Conservation (phyloP, 352 stramenopile genomes). For the Globisporangium yorkense region DNA sequence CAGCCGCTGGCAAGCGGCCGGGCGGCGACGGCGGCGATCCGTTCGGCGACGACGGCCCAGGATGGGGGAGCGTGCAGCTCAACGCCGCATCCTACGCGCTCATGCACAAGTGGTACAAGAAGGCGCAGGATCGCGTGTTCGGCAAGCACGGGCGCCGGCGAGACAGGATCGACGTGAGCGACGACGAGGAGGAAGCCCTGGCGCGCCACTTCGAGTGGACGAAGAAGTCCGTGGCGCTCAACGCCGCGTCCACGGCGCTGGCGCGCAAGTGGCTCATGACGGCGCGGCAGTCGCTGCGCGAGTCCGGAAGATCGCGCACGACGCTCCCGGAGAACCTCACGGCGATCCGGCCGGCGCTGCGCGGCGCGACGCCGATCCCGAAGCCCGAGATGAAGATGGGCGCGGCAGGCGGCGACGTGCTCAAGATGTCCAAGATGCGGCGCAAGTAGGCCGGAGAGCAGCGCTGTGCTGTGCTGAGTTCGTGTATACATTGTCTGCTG, state of each 20-base stretch:
- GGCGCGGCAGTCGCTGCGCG: slow-evolving; percentile 54
- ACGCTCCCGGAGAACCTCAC: slow-evolving; percentile 49
- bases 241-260: slow-evolving; percentile 75
- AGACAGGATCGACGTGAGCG: slow-evolving; percentile 69
- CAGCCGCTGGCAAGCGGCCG: slow-evolving; percentile 13
- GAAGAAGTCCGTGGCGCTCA: slow-evolving; percentile 58
- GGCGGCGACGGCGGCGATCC: slow-evolving; percentile 20
- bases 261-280: slow-evolving; percentile 76
- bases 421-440: slow-evolving; percentile 56
- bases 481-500: not conserved
- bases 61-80: slow-evolving; percentile 53
- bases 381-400: slow-evolving; percentile 77
- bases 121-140: slow-evolving; percentile 87
- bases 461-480: not conserved
- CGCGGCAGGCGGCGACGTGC: slow-evolving; percentile 46
- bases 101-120: slow-evolving; percentile 90
- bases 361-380: slow-evolving; percentile 49
- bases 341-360: slow-evolving; percentile 31
- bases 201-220: slow-evolving; percentile 71
- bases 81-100: slow-evolving; percentile 85
- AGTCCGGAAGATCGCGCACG: slow-evolving; percentile 29
- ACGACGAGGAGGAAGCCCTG: slow-evolving; percentile 82
- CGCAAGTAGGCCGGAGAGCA: slow-evolving; percentile 35
- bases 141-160: slow-evolving; percentile 57
- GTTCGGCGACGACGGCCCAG: slow-evolving; percentile 11